Percentiles rank a stretch among this genome's conserved stretches.
Evolutionary conservation across 805 yeast genomes (phyloP).

Genomic region (Ogataea pini): DNA sequence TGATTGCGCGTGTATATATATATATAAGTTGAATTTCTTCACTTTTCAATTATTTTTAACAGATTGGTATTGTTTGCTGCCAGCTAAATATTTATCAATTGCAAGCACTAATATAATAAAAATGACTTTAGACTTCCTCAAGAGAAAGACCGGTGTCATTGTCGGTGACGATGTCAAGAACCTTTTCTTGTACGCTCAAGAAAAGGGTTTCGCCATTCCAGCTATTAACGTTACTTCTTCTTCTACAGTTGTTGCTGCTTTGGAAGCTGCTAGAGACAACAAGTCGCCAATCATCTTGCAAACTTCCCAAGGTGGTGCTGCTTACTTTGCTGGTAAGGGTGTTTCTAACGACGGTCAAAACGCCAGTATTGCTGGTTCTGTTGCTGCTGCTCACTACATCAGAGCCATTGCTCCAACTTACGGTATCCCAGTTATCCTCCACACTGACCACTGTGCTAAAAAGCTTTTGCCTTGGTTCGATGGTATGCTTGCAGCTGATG

Average conservation of each 20-base stretch:
- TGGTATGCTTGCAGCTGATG: constrained; percentile 96
- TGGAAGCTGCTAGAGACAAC: constrained; percentile 95
- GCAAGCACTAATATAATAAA: constrained; percentile 7
- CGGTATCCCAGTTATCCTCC: constrained; percentile 95
- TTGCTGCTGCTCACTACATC: constrained; percentile 98
- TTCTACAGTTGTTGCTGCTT: constrained; percentile 93
- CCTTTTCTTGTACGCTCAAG: constrained; percentile 90
- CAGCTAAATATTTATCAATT: background rate
- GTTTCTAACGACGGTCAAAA: constrained; percentile 88
- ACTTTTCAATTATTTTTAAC: background rate
- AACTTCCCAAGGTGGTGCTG: constrained; percentile 99
- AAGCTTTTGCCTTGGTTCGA: constrained; percentile 98
- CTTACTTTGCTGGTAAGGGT: constrained; percentile 99
- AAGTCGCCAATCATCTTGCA: constrained; percentile 95
- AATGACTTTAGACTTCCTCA: constrained; percentile 61
- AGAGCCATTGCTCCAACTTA: constrained; percentile 95
- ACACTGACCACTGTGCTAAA: constrained; percentile 99
- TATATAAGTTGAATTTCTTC: background rate
- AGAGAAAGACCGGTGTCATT: constrained; percentile 95
- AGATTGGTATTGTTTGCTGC: background rate
- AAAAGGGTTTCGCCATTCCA: constrained; percentile 93
- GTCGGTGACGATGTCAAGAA: constrained; percentile 94
- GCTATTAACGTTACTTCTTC: constrained; percentile 98
- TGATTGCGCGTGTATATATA: background rate
- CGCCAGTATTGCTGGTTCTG: constrained; percentile 91